Conservation (phyloP, 1,139 yeast genomes). For the Sugiyamaella neomexicana region DNA sequence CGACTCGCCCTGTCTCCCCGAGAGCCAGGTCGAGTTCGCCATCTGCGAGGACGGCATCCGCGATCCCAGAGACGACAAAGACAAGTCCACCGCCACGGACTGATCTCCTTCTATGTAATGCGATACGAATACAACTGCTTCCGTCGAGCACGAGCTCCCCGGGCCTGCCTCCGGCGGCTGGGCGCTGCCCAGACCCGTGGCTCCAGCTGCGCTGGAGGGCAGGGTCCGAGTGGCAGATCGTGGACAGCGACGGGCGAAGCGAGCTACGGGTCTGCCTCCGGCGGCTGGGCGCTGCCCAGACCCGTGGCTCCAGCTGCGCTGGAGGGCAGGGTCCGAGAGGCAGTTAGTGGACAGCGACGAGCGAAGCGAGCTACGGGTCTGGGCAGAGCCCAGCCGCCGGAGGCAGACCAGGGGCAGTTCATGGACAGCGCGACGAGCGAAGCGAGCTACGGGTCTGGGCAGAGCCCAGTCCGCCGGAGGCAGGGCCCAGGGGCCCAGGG, state of each 20-base stretch:
- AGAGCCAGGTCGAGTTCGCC: conserved; percentile 92
- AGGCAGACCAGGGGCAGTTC: no score
- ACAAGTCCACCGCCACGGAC: background rate
- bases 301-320: background rate
- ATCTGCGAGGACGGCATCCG: conserved; percentile 97
- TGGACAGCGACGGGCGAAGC: no score
- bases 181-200: background rate
- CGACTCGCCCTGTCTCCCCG: conserved; percentile 95
- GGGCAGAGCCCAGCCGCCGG: no score
- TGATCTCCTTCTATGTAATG: background rate
- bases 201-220: background rate
- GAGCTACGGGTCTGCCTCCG: background rate
- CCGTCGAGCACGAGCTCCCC: background rate
- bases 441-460: background rate
- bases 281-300: background rate
- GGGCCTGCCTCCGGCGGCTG: background rate
- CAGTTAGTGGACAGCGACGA: no score
- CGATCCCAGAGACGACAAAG: conserved; percentile 83
- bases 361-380: no score
- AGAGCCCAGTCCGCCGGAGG: background rate
- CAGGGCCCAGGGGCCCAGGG: background rate
- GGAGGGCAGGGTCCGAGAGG: no score
- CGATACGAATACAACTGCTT: background rate
- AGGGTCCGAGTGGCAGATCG: no score
- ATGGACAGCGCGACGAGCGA: background rate